Base-by-base conservation (phyloP, 2,329 filamentous ascomycete genomes). In the Curvularia sp. region DNA sequence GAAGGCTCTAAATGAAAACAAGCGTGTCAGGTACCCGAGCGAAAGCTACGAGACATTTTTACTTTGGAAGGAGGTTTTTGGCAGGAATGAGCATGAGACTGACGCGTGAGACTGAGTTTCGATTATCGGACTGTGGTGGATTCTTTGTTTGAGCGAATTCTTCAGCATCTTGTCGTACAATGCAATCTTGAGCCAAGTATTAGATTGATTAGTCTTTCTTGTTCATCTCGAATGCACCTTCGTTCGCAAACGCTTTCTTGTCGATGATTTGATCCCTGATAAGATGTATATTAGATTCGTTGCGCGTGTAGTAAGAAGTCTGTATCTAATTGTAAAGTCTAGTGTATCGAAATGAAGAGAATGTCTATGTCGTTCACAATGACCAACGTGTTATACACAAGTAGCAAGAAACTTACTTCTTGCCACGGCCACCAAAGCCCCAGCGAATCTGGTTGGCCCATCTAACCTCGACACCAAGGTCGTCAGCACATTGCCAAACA, bases 391-490 rank as follows among this genome's bases (percentile, higher is more conserved):
- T 30, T 30, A 8, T 41, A 30, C 48, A 24, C 4, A 41, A 49
- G 15, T 31, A 50, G 48, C 48, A 50, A 50, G 35, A 15, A n/a
- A 54, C 68, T 71, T 63, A 73, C 66, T 77, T 76, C 64, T 75
- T 73, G n/a, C 80, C 81, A 33, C 82, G 67, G 2, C 81, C 81
- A 15, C 76, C 80, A 61, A 86, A 86, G 9, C 83, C 84, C 85
- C 84, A 87, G n/a, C 84, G 76, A 49, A 87, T 87, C 77, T 96
- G 92, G 64, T 87, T 86, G 0, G 92, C 86, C 85, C 89, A 89
- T 67, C 88, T 81, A 5, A 93, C 86, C 57, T 86, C 80, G 3
- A 93, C 87, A 9, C 86, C 87, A 31, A 96, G 80, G 64, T 92
- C 85, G 60, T 90, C 84, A 0, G 91, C 93, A 62, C 86, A 88